Base-by-base conservation (phyloP, 805 yeast genomes). In the Pichia nakasei region DNA sequence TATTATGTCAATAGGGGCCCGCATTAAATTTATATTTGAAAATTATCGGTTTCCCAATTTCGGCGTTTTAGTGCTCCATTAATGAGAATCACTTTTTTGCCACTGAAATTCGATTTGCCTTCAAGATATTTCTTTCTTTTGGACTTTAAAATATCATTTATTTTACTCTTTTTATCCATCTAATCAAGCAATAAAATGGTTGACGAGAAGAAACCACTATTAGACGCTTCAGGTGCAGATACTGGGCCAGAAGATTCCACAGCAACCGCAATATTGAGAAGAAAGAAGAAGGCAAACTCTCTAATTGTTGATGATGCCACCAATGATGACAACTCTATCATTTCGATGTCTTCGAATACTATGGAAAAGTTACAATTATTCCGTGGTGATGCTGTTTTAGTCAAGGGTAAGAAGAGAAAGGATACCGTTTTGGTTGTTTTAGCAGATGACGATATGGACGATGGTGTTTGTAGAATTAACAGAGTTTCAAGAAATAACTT, bases 371-470 rank as follows among this genome's bases (percentile, higher is more conserved):
- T 93, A 48, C 95, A 93, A 66, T 75, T 93, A 63, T 93, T 93
- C 77, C 80, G 97, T 51, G 99, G 99, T 56, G 99, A 93, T 62
- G 93, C 97, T 31, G 97, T 93, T 19, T 72, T 88, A 48, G 96
- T 93, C 54, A 91, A 89, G 69, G 99, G 99, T 59, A 93, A 93
- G 73, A 93, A 87, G 78, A 81, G 98, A 70, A 89, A 84, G 65
- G 98, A 93, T 60, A 93, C 99, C 21, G 97, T 93, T 15, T 75
- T 93, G 64, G 86, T 93, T 64, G 99, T 91, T 31, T 73, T 93
- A 55, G 88, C 94, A 32, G 97, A 93, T 63, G 98, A 93, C 61
- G 97, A 91, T 58, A 78, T 93, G 69, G 96, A 86, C 57, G 96
- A 89, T 60, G 97, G 97, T 46, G 83, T 86, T 44, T 93, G 94